Evolutionary conservation across 768 basidiomycete species (phyloP).

Genomic region (Russula dissimulans): DNA sequence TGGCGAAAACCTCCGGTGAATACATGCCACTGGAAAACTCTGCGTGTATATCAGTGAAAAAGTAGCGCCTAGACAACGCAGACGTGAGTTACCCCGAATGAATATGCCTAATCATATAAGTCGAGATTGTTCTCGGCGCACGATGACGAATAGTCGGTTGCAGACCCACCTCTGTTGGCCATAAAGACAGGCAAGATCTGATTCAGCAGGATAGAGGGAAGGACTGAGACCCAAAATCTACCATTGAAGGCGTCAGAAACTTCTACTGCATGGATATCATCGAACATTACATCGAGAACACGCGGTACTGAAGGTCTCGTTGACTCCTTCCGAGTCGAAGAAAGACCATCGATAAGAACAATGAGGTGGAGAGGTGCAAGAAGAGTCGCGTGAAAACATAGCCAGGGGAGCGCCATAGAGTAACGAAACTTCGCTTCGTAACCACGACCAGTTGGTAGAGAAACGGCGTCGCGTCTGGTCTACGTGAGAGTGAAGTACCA

Average conservation of each 20-base stretch:
- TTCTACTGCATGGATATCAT: background rate
- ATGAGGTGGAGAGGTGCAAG: conserved; percentile 59
- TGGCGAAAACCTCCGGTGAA: conserved; percentile 75
- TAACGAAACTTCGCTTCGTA: conserved; percentile 52
- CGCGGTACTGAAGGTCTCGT: conserved; percentile 68
- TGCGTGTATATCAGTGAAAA: conserved; percentile 15
- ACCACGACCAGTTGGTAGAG: conserved; percentile 65
- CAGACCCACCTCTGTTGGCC: conserved; percentile 42
- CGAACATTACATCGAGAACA: conserved; percentile 60
- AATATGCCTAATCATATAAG: conserved; percentile 27
- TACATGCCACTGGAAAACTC: conserved; percentile 83
- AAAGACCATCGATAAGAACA: conserved; percentile 72
- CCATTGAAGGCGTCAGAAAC: background rate
- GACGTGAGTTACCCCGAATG: conserved; percentile 21
- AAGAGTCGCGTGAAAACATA: conserved; percentile 81
- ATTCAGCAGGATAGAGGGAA: conserved; percentile 69
- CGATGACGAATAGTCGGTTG: background rate
- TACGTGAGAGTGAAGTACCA: background rate
- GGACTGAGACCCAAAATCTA: conserved; percentile 53
- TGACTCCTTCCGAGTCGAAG: conserved; percentile 56
- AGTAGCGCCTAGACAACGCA: background rate
- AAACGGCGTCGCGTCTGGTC: conserved; percentile 64
- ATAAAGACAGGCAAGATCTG: conserved; percentile 84
- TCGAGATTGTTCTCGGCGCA: background rate
- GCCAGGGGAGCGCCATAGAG: conserved; percentile 77